Conservation (phyloP, 495 filamentous ascomycete species). For the Xylaria cubensis region DNA sequence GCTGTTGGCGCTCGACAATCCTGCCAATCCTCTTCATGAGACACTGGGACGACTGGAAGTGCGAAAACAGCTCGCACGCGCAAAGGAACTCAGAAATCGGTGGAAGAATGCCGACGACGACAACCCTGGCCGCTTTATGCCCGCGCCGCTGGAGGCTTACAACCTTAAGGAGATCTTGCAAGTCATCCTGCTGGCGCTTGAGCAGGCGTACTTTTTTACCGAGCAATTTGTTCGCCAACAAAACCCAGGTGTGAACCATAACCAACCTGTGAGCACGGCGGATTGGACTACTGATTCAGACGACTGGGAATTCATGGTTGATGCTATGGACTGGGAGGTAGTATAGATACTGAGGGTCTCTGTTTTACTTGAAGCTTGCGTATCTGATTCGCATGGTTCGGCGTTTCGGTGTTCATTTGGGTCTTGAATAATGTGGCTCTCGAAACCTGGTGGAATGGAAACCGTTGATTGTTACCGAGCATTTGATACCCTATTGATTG, state of each 20-base stretch:
- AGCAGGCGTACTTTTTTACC: constrained; percentile 43
- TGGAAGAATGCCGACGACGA: constrained; percentile 67
- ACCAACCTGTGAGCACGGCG: constrained; percentile 21
- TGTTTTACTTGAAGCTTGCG: background rate
- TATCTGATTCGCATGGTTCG: background rate
- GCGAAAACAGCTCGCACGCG: constrained; percentile 55
- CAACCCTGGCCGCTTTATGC: constrained; percentile 36
- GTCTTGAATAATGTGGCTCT: background rate
- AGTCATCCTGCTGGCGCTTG: constrained; percentile 50
- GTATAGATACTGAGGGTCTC: constrained; percentile 41
- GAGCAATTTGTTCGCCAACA: constrained; percentile 45
- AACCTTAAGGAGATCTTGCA: constrained; percentile 62
- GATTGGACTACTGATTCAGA: constrained; percentile 39
- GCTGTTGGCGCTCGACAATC: constrained; percentile 58
- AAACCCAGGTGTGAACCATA: constrained; percentile 23
- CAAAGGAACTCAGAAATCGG: constrained; percentile 70
- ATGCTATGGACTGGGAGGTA: constrained; percentile 71
- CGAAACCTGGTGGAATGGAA: background rate
- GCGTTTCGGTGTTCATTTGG: background rate
- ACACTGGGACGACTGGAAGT: constrained; percentile 59
- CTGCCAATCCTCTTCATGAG: constrained; percentile 55
- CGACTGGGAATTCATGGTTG: constrained; percentile 67
- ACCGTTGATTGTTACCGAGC: background rate
- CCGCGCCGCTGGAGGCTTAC: constrained; percentile 57
- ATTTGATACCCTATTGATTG: constrained; percentile 11